Conservation (phyloP, 1,284 basidiomycete species). For the Leccinum pachyderme region DNA sequence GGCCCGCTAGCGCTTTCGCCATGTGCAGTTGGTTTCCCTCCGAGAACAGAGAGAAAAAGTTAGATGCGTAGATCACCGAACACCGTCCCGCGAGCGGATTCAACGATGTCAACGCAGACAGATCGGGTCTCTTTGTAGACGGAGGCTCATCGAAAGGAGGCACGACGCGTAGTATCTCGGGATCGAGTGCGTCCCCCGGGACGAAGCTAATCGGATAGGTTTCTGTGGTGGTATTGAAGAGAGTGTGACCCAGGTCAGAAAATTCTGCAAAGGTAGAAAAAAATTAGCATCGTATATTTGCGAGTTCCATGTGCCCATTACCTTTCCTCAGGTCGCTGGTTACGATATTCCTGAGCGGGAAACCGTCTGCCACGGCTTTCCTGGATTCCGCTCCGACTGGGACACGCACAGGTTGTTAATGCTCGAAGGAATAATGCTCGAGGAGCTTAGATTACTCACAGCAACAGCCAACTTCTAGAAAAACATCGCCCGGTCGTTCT, state of each 20-base stretch:
- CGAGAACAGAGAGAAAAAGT: slow-evolving; percentile 40
- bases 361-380: slow-evolving; percentile 24
- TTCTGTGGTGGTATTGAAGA: slow-evolving; percentile 35
- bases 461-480: slow-evolving; percentile 29
- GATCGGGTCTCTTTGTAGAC: slow-evolving; percentile 14
- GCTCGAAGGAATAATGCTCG: not conserved
- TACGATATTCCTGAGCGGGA: slow-evolving; percentile 25
- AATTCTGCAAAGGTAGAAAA: slow-evolving; percentile 24
- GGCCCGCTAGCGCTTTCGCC: slow-evolving; percentile 31
- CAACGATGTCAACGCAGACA: slow-evolving; percentile 31
- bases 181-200: slow-evolving; percentile 35
- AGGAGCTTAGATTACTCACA: slow-evolving; percentile 14
- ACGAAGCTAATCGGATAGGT: slow-evolving; percentile 36
- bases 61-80: slow-evolving; percentile 31
- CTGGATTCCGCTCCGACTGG: slow-evolving; percentile 30
- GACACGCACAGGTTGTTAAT: not conserved
- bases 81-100: slow-evolving; percentile 35
- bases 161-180: slow-evolving; percentile 21
- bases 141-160: slow-evolving; percentile 13
- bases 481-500: slow-evolving; percentile 18
- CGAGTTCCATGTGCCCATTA: not conserved
- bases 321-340: slow-evolving; percentile 23
- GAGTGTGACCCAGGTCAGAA: slow-evolving; percentile 33
- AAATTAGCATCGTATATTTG: not conserved
- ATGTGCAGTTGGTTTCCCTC: slow-evolving; percentile 33